Evolutionary conservation across 2,329 filamentous ascomycete species (phyloP).

Genomic region (Phyllosticta citriasiana): DNA sequence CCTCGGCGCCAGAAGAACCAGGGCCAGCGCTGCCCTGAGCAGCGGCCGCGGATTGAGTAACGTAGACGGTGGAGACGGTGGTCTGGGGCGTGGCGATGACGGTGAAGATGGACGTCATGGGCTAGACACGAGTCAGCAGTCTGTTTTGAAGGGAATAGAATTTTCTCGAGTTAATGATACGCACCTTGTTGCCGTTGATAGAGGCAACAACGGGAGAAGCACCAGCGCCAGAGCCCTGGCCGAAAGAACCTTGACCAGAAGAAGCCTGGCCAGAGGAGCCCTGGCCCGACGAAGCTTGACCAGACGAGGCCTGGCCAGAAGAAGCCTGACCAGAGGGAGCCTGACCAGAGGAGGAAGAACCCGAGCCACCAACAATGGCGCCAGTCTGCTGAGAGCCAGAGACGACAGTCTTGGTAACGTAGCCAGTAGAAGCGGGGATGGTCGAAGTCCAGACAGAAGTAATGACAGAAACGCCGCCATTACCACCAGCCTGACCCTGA

Average conservation of each 20-base stretch:
- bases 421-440: background rate
- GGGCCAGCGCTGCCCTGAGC: background rate
- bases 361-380: too few relatives aligned
- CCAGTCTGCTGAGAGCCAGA: background rate
- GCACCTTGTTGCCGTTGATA: background rate
- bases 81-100: background rate
- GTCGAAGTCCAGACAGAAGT: background rate
- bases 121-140: background rate
- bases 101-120: background rate
- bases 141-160: background rate
- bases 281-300: too few relatives aligned
- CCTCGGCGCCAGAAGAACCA: background rate
- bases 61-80: background rate
- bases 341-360: background rate
- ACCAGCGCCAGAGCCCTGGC: too few relatives aligned
- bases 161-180: background rate
- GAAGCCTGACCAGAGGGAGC: too few relatives aligned
- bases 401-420: background rate
- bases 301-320: too few relatives aligned
- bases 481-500: background rate
- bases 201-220: background rate
- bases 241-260: too few relatives aligned
- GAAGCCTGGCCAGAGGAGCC: too few relatives aligned
- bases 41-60: background rate
- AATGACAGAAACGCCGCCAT: background rate